Evolutionary conservation across 2,329 filamentous ascomycete species (phyloP).

Genomic region (Xylaria sp.): DNA sequence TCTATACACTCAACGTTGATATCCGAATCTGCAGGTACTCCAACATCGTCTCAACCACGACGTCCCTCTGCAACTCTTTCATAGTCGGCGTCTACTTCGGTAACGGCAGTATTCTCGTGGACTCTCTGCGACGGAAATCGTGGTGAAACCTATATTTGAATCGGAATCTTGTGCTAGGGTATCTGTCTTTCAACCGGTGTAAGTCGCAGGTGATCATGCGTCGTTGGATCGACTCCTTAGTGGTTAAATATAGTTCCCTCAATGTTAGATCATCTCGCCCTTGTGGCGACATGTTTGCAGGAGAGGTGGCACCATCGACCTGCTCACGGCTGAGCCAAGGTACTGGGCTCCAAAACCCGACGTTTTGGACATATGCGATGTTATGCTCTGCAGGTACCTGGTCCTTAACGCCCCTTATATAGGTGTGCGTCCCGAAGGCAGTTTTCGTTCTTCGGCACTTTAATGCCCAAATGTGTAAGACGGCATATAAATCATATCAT

Average conservation of each 20-base stretch:
- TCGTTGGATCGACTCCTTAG: background rate
- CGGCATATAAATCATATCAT: background rate
- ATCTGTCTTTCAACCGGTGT: background rate
- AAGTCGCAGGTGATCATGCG: background rate
- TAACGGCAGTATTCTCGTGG: background rate
- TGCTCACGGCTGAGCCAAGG: conserved; percentile 19
- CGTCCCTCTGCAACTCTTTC: background rate
- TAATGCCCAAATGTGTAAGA: conserved; percentile 1
- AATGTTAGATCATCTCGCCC: no score
- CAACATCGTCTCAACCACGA: background rate
- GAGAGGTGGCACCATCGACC: background rate
- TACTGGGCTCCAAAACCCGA: conserved; percentile 15
- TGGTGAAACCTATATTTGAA: background rate
- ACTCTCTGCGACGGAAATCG: background rate
- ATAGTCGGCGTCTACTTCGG: no score
- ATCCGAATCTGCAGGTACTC: background rate
- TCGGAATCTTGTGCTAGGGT: background rate
- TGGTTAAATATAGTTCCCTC: background rate
- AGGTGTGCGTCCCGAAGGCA: background rate
- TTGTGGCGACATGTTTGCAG: background rate
- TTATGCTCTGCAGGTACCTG: conserved; percentile 6
- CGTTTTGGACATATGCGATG: background rate
- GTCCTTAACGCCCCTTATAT: conserved; percentile 1
- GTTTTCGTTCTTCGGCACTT: background rate
- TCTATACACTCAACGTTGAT: background rate